These are phyloP conservation scores for Citrus australasica DNA, from an alignment of 345 rosid species.

Conservation along the genomic window DNA sequence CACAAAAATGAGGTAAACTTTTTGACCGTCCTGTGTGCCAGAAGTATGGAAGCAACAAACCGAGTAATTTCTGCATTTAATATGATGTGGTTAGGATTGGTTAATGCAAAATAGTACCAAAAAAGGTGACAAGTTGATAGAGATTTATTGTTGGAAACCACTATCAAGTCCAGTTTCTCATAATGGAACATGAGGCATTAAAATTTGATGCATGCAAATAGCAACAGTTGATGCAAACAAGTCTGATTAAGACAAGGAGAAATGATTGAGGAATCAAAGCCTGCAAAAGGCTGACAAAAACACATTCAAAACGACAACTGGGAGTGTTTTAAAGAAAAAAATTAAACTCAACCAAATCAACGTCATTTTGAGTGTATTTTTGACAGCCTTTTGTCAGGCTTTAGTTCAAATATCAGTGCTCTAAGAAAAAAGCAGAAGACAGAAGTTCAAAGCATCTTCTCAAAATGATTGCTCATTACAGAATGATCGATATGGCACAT, in stretches of 20 bases:
- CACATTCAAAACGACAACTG: too few relatives aligned
- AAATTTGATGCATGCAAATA: not conserved
- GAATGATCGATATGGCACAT: not conserved
- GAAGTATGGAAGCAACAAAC: not conserved
- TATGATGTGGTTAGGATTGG: not conserved
- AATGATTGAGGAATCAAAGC: too few relatives aligned
- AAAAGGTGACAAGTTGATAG: not conserved
- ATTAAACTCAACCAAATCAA: too few relatives aligned
- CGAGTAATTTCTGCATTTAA: slow-evolving; percentile 13
- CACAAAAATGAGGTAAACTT: not conserved
- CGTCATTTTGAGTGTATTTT: too few relatives aligned
- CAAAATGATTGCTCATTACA: not conserved
- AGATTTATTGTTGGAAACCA: not conserved
- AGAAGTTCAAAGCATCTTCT: not conserved
- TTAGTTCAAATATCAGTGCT: too few relatives aligned
- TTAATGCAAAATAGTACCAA: not conserved
- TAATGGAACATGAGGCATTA: not conserved
- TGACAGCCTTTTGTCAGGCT: too few relatives aligned
- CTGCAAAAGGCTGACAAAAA: too few relatives aligned
- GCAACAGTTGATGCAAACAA: too few relatives aligned
- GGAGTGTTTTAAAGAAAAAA: too few relatives aligned
- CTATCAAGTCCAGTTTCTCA: not conserved
- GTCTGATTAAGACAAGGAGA: not conserved
- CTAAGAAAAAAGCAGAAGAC: not conserved
- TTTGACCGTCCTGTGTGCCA: not conserved